phyloP scores from a whole-genome alignment of 441 rosid genomes.

The Aleurites moluccanus region DNA sequence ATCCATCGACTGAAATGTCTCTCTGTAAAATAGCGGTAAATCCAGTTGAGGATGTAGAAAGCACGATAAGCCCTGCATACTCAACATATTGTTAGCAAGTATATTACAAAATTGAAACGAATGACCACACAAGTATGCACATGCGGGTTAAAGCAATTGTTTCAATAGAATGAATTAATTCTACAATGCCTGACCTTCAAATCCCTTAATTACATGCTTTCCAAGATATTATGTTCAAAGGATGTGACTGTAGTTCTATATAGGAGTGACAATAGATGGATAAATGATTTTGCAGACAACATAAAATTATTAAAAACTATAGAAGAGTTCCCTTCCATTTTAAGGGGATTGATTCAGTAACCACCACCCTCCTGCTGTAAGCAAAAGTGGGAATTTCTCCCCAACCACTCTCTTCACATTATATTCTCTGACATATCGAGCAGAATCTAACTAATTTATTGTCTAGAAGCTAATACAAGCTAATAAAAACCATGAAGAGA shows the following conservation, averaged over 20 bases:
- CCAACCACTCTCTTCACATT: too few relatives aligned
- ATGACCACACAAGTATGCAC: not conserved
- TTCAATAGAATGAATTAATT: not conserved
- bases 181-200: not conserved
- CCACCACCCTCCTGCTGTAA: not conserved
- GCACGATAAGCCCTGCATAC: constrained; percentile 82
- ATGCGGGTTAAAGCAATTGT: not conserved
- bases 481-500: not conserved
- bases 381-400: not conserved
- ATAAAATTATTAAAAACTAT: not conserved
- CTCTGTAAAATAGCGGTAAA: constrained; percentile 81
- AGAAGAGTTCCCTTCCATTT: not conserved
- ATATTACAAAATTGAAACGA: not conserved
- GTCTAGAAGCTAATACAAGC: not conserved
- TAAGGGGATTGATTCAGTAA: not conserved
- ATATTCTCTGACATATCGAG: not conserved
- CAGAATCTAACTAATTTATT: not conserved
- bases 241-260: not conserved
- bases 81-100: constrained; percentile 14
- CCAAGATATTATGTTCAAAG: not conserved
- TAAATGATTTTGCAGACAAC: too few relatives aligned
- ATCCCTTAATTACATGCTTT: not conserved
- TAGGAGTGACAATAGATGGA: too few relatives aligned
- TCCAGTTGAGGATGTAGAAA: constrained; percentile 92
- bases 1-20: constrained; percentile 75